Evolutionary conservation across 768 basidiomycete species (phyloP), one percentile per base, ranked within the genome.

Genomic region (Mycena floridula): DNA sequence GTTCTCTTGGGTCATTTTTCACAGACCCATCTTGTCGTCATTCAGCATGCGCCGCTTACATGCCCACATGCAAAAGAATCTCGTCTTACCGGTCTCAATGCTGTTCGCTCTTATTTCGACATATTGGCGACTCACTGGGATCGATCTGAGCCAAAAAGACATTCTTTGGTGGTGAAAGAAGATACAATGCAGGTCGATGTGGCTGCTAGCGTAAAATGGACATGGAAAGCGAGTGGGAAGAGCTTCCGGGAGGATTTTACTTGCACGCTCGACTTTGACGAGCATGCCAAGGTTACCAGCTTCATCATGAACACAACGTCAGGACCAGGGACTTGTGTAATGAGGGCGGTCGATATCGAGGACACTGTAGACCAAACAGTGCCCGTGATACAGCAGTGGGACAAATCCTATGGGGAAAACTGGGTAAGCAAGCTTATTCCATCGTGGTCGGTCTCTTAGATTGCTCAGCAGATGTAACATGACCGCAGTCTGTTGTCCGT

Each of bases 41-140:
- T 74, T 26, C 71, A 73, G 40, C 73, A 74, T 43, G 60, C 65
- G 0, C 70, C 70, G 3, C 50, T 59, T 2, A 43, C 49, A 1
- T 70, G 66, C 47, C 51, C 63, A 2, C 51, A 64, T 43, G 64
- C 68, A 5, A 52, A 58, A 18, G 45, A 63, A 4, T 66, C 66
- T 1, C 60, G 65, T 9, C 52, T 74, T 5, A 54, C 59, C 24
- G 74, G 74, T 7, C 49, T 62, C 12, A 73, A 74, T 43, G 74
- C 69, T 13, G 57, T 74, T 23, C 68, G 73, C 16, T 76, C 74
- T 1, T 76, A 74, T 50, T 72, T 74, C 40, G 73, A 76, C 54
- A 55, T 74, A 36, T 54, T 74, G 24, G 62, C 68, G 13, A 72
- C 72, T 3, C 64, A 74, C 50, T 76, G 68, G 66, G 60, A 56